Percentiles rank a stretch among this genome's conserved stretches.
These are phyloP conservation scores for Penicillium canariense DNA, from an alignment of 495 filamentous ascomycete genomes.

Conservation along the genomic window DNA sequence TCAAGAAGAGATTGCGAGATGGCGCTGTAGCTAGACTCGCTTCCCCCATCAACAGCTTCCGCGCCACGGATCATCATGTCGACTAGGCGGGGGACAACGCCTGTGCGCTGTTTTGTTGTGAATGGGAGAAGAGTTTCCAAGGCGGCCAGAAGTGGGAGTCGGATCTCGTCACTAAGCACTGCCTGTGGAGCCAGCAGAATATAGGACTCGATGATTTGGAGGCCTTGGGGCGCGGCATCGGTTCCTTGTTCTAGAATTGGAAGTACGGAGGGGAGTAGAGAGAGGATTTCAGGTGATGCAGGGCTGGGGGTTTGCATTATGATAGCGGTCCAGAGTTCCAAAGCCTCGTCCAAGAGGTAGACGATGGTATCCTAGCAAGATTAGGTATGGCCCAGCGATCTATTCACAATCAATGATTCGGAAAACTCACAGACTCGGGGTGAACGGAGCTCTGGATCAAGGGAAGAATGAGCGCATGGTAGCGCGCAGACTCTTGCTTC, in stretches of 20 bases:
- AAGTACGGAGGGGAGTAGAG: constrained; percentile 65
- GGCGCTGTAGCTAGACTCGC: constrained; percentile 57
- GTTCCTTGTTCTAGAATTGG: constrained; percentile 69
- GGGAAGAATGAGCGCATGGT: constrained; percentile 71
- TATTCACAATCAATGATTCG: neutral
- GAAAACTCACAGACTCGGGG: constrained; percentile 60
- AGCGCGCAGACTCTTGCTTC: constrained; percentile 66
- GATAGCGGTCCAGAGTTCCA: constrained; percentile 84
- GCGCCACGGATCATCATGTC: constrained; percentile 71
- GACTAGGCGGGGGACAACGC: constrained; percentile 61
- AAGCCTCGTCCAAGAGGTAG: constrained; percentile 86
- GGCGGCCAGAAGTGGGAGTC: constrained; percentile 53
- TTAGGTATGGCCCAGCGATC: neutral
- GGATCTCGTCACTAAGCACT: constrained; percentile 64
- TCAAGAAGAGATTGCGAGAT: constrained; percentile 67
- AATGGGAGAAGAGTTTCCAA: constrained; percentile 54
- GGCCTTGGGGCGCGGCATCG: constrained; percentile 63
- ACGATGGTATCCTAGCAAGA: constrained; percentile 61
- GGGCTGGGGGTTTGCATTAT: constrained; percentile 66
- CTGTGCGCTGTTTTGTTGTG: constrained; percentile 63
- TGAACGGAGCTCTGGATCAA: constrained; percentile 76
- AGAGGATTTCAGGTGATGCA: constrained; percentile 61
- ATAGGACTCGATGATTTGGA: constrained; percentile 76
- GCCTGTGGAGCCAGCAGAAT: constrained; percentile 73
- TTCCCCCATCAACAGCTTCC: constrained; percentile 67